Base-by-base conservation (phyloP, 306 rosid genomes). In the Cicer yamashitae region DNA sequence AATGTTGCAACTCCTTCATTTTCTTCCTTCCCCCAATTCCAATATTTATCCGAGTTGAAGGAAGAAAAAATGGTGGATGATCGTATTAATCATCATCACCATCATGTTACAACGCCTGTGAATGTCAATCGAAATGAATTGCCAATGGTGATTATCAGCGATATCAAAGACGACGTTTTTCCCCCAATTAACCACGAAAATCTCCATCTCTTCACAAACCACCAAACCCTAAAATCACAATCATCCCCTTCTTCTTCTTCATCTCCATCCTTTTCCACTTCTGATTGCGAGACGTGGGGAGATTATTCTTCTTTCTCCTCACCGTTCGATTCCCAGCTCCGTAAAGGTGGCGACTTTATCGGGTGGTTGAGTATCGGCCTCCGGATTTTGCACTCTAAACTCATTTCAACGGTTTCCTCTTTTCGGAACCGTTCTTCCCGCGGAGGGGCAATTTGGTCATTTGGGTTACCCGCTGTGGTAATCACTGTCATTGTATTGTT, bases 131-230 rank as follows among this genome's bases (percentile, higher is more conserved):
- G 37, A 30, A 30, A 4, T 30, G 37, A 61, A 13, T 70, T 10
- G 4, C 62, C 79, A 74, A 80, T 69, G 77, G 68, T 76, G 51
- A 25, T 52, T 51, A 77, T 77, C 63, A 52, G 2, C 52, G 34
- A 63, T 20, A 1, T 22, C 44, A 41, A 43, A 10, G 60, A 81
- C 15, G 43, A 6, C 13, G 59, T 85, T 0, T 85, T 85, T 10
- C 88, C 88, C 1, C 85, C 85, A 50, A 18, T 66, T 37, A 47
- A 85, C 61, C 86, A 85, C 17, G 88, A 85, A 79, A 82, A 85
- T 9, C 86, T 85, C 6, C 18, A 68, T 25, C 45, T 77, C 17
- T 13, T 52, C 43, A 30, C 74, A 38, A 1, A 47, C 37, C 54
- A 71, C 5, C 1, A 10, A 40, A 45, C 8, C 34, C 72, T 77